These are phyloP conservation scores for Auricularia sp. DNA, from an alignment of 768 basidiomycete genomes.

Conservation along the genomic window DNA sequence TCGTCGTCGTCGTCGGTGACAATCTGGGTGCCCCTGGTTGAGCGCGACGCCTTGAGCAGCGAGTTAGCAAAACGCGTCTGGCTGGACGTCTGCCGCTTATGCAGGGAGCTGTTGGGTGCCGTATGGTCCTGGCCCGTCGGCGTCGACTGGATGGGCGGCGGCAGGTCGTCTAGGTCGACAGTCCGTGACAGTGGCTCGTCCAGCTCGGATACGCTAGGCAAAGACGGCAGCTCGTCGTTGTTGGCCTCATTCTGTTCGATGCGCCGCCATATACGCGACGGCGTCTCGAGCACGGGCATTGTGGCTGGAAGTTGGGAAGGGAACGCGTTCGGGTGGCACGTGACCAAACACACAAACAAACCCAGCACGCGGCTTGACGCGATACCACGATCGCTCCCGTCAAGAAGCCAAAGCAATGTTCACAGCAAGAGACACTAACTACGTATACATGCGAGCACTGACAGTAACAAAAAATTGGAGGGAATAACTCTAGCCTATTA, in stretches of 20 bases:
- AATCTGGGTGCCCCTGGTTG: constrained; percentile 21
- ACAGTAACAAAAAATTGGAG: too few relatives aligned
- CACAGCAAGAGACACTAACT: background rate
- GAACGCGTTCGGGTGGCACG: background rate
- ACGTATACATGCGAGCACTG: background rate
- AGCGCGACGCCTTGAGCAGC: constrained; percentile 31
- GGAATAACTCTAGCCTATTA: background rate
- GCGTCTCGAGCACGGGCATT: constrained; percentile 46
- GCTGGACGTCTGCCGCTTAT: constrained; percentile 39
- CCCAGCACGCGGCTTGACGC: background rate
- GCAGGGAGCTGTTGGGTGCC: constrained; percentile 20
- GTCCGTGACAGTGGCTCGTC: constrained; percentile 37
- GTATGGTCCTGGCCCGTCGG: constrained; percentile 27
- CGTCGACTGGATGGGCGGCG: constrained; percentile 55
- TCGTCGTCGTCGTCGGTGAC: constrained; percentile 25
- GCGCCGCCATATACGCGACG: constrained; percentile 75
- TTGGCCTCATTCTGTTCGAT: constrained; percentile 58
- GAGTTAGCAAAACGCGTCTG: constrained; percentile 44
- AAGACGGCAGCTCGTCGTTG: constrained; percentile 66
- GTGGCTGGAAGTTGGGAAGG: constrained; percentile 1
- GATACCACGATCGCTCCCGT: background rate
- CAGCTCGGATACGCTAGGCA: constrained; percentile 65
- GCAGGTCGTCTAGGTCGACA: constrained; percentile 31
- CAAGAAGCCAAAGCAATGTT: background rate
- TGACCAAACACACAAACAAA: background rate